Evolutionary conservation across 2,329 filamentous ascomycete genomes (phyloP).

Genomic region (Fusarium sp.): DNA sequence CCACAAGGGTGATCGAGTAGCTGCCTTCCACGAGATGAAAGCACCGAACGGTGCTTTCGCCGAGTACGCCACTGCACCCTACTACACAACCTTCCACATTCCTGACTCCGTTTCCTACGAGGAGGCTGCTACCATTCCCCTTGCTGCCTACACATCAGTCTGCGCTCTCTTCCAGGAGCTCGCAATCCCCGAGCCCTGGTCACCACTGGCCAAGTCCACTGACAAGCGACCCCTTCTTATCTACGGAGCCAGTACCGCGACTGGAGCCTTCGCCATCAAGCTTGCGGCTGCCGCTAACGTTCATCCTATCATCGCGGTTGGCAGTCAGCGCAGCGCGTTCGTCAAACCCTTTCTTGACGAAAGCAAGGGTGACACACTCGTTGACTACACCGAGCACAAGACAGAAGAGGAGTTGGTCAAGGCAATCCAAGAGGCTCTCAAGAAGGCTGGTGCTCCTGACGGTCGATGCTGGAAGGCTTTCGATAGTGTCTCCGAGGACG

Average conservation of each 20-base stretch:
- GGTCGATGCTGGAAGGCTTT: conserved; percentile 16
- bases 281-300: conserved; percentile 63
- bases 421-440: conserved; percentile 11
- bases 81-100: conserved; percentile 69
- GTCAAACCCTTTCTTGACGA: conserved; percentile 14
- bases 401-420: conserved; percentile 5
- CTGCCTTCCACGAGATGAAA: conserved; percentile 65
- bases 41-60: conserved; percentile 67
- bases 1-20: conserved; percentile 60
- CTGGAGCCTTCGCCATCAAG: conserved; percentile 70
- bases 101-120: conserved; percentile 47
- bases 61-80: conserved; percentile 70
- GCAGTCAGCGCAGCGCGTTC: conserved; percentile 54
- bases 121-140: conserved; percentile 27
- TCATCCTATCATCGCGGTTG: conserved; percentile 70
- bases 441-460: not conserved
- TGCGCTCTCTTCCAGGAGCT: conserved; percentile 24
- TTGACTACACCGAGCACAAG: conserved; percentile 22
- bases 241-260: conserved; percentile 65
- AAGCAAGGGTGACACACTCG: conserved; percentile 27
- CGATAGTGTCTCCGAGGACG: conserved; percentile 15
- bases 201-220: not conserved
- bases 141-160: conserved; percentile 19
- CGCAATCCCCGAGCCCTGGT: conserved; percentile 17
- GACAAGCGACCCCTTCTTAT: conserved; percentile 60